Percentiles rank a stretch among this genome's conserved stretches.
Evolutionary conservation across 345 rosid genomes (phyloP).

Genomic region (Acer saccharum): DNA sequence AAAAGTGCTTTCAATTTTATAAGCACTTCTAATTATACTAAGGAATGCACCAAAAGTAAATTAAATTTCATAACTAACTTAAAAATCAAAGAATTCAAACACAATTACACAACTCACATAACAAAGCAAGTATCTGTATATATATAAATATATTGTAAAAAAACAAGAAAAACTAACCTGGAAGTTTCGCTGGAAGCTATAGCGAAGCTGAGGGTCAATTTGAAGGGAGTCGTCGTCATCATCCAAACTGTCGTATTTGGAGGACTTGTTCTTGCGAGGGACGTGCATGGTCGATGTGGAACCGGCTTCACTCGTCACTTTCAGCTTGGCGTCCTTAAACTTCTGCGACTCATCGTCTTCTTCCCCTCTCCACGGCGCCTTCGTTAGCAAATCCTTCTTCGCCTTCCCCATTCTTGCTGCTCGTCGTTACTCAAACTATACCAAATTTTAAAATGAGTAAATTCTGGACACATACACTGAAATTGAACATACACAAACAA

Average conservation of each 20-base stretch:
- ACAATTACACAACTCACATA: no score
- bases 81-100: not conserved
- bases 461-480: no score
- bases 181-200: constrained; percentile 59
- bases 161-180: no score
- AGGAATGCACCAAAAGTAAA: not conserved
- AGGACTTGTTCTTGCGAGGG: constrained; percentile 47
- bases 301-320: constrained; percentile 73
- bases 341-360: constrained; percentile 53
- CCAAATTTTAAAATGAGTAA: no score
- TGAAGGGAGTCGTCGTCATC: constrained; percentile 56
- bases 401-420: constrained; percentile 36
- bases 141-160: no score
- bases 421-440: no score
- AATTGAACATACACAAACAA: no score
- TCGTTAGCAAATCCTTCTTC: constrained; percentile 70
- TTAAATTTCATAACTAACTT: not conserved
- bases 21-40: not conserved
- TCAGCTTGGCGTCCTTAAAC: constrained; percentile 75
- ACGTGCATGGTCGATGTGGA: constrained; percentile 80
- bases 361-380: constrained; percentile 96
- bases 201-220: constrained; percentile 95
- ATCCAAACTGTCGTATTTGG: constrained; percentile 30
- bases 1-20: no score
- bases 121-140: no score